Evolutionary conservation across 2,329 filamentous ascomycete genomes (phyloP).

Genomic region (Xylariaceae sp.): DNA sequence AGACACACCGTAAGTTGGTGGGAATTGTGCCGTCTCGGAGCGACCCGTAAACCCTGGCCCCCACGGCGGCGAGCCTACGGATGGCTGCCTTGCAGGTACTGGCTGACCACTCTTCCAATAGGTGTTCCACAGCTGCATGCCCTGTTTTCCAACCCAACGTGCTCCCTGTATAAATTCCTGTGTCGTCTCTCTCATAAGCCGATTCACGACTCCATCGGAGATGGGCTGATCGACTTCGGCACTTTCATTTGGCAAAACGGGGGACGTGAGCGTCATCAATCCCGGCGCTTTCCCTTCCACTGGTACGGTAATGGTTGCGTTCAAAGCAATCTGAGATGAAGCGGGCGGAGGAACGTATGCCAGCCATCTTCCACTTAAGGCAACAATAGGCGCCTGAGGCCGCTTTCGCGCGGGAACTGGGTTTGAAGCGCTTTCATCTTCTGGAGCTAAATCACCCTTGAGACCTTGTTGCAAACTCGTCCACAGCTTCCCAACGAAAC

Average conservation of each 20-base stretch:
- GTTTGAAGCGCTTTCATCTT: constrained; percentile 39
- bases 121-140: constrained; percentile 70
- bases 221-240: constrained; percentile 68
- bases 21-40: constrained; percentile 55
- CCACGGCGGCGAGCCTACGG: constrained; percentile 44
- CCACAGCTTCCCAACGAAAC: constrained; percentile 86
- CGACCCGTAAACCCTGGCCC: constrained; percentile 40
- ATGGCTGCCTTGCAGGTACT: constrained; percentile 41
- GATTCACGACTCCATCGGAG: constrained; percentile 66
- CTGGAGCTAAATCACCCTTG: constrained; percentile 44
- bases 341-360: constrained; percentile 70
- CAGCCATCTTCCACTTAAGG: constrained; percentile 68
- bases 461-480: constrained; percentile 67
- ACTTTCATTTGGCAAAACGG: constrained; percentile 61
- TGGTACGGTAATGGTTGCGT: constrained; percentile 58
- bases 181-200: constrained; percentile 71
- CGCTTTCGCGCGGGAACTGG: constrained; percentile 38
- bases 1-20: constrained; percentile 65
- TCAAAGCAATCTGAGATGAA: constrained; percentile 63
- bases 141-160: constrained; percentile 72
- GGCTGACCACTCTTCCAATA: constrained; percentile 63
- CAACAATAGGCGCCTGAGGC: constrained; percentile 59
- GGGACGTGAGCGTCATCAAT: constrained; percentile 57
- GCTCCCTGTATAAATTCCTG: constrained; percentile 72
- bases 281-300: constrained; percentile 52